Evolutionary conservation across 305 asterid genomes (phyloP).

Genomic region (Striga hermonthica): DNA sequence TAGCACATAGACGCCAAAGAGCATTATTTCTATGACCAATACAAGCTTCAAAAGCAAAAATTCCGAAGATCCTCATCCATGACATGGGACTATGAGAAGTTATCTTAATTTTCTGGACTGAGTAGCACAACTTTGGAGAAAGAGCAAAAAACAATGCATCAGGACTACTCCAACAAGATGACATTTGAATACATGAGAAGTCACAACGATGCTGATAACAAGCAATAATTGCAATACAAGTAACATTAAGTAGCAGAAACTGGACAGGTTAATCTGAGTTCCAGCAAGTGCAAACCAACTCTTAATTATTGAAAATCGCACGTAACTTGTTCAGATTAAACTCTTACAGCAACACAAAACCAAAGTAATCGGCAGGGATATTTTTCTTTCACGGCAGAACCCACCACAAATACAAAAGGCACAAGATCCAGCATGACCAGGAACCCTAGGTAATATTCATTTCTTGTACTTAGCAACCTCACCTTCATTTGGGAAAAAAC

Average conservation of each 20-base stretch:
- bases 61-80: background rate
- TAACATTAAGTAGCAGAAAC: conserved; percentile 27
- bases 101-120: background rate
- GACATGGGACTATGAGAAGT: background rate
- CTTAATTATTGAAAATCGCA: conserved; percentile 34
- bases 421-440: conserved; percentile 22
- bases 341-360: conserved; percentile 18
- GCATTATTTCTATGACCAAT: too few relatives aligned
- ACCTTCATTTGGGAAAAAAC: conserved; percentile 89
- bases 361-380: conserved; percentile 20
- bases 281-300: conserved; percentile 19
- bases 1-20: too few relatives aligned
- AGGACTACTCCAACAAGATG: background rate
- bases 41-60: background rate
- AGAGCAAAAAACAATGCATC: background rate
- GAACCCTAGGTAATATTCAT: conserved; percentile 36
- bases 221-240: background rate
- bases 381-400: conserved; percentile 8
- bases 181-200: background rate
- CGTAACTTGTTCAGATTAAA: conserved; percentile 10
- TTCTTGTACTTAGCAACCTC: conserved; percentile 94
- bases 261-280: conserved; percentile 19
- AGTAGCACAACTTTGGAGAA: background rate
- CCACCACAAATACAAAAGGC: conserved; percentile 10
- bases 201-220: background rate